Percentiles rank a stretch among this genome's conserved stretches.
Evolutionary conservation across 257 asterid genomes (phyloP).

Genomic region (Petunia secreta): DNA sequence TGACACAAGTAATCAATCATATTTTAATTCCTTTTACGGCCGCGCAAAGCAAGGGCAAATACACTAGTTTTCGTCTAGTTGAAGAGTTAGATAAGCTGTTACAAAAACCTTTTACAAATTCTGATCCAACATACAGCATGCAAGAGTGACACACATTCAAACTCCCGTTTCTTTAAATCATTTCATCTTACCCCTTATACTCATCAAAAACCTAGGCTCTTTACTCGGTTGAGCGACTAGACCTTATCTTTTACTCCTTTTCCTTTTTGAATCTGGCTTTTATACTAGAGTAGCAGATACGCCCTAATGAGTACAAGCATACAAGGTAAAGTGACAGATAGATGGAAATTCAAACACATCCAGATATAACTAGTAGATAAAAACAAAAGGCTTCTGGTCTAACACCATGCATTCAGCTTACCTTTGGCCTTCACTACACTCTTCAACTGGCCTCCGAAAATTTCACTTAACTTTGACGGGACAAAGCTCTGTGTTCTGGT

Average conservation of each 20-base stretch:
- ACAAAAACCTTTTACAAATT: constrained; percentile 16
- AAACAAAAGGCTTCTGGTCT: neutral
- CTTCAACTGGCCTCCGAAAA: constrained; percentile 79
- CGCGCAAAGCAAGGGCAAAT: too few species aligned
- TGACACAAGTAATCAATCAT: too few species aligned
- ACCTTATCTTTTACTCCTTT: neutral
- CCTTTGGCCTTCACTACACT: constrained; percentile 90
- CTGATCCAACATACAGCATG: neutral
- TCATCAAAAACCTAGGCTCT: constrained; percentile 1
- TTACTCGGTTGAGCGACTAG: neutral
- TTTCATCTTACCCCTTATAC: neutral
- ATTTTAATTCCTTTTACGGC: too few species aligned
- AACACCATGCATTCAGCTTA: constrained; percentile 32
- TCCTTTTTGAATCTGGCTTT: neutral
- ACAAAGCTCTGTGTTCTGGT: constrained; percentile 79
- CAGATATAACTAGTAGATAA: neutral
- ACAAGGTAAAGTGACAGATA: constrained; percentile 5
- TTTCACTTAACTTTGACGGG: constrained; percentile 75
- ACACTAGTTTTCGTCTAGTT: neutral
- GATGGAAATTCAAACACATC: constrained; percentile 14
- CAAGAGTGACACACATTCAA: neutral
- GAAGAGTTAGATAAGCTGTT: constrained; percentile 4
- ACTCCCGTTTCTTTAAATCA: constrained; percentile 4
- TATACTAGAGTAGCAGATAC: neutral
- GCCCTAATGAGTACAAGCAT: neutral